A percentile compares a stretch with the other conserved stretches of the same genome.
phyloP scores from a whole-genome alignment of 176 grass and related monocot species.

The Triticum timopheevii region DNA sequence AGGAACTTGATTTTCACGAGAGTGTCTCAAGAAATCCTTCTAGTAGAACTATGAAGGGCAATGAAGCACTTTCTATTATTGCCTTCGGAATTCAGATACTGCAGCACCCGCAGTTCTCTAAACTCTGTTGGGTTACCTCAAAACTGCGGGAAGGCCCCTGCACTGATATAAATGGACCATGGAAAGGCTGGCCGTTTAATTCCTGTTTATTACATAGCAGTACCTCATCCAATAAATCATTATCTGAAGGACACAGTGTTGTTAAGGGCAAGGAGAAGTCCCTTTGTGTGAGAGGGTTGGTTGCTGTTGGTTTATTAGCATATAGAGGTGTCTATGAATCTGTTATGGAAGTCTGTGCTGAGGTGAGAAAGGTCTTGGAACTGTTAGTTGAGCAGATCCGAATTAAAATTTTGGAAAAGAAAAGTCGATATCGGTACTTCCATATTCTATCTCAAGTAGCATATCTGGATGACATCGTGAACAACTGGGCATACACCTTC shows the following conservation, averaged over 20 bases:
- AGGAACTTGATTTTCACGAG: constrained; percentile 30
- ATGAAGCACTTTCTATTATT: constrained; percentile 58
- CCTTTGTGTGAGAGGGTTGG: constrained; percentile 63
- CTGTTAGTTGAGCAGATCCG: constrained; percentile 70
- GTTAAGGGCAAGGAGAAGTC: constrained; percentile 60
- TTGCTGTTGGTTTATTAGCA: constrained; percentile 89
- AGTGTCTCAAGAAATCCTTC: constrained; percentile 38
- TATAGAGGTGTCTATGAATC: constrained; percentile 81
- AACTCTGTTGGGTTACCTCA: constrained; percentile 96
- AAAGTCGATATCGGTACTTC: constrained; percentile 58
- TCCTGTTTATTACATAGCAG: constrained; percentile 68
- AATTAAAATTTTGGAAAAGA: constrained; percentile 73
- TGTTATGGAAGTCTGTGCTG: constrained; percentile 73
- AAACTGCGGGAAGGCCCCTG: constrained; percentile 89
- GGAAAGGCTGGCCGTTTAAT: constrained; percentile 99
- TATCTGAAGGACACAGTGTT: constrained; percentile 51
- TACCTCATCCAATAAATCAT: constrained; percentile 39
- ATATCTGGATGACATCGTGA: constrained; percentile 88
- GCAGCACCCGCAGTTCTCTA: constrained; percentile 77
- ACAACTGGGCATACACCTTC: constrained; percentile 82
- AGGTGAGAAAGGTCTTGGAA: constrained; percentile 92
- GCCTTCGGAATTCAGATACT: constrained; percentile 91
- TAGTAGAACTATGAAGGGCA: constrained; percentile 47
- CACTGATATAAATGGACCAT: constrained; percentile 82
- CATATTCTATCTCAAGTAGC: constrained; percentile 82